These are phyloP conservation scores for Boletus reticulatus DNA, from an alignment of 768 basidiomycete genomes.

Conservation along the genomic window DNA sequence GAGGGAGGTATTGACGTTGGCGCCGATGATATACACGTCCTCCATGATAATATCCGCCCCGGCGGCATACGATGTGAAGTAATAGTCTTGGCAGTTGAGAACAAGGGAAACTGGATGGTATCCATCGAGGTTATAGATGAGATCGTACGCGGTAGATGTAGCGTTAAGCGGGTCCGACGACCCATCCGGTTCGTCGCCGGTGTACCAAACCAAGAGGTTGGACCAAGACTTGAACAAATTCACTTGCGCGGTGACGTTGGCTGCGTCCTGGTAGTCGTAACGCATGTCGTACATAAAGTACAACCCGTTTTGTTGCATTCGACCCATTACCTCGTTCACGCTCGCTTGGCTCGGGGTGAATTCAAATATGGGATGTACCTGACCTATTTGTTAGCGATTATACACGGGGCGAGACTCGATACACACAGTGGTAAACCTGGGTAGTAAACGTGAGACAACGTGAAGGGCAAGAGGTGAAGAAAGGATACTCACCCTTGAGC, in stretches of 20 bases:
- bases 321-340: conserved; percentile 48
- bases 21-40: conserved; percentile 48
- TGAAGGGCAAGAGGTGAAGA: background rate
- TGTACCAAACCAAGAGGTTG: conserved; percentile 72
- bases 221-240: conserved; percentile 61
- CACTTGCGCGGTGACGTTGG: conserved; percentile 62
- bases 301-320: conserved; percentile 59
- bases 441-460: background rate
- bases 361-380: conserved; percentile 71
- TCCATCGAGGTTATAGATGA: conserved; percentile 60
- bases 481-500: conserved; percentile 23
- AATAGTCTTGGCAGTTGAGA: conserved; percentile 64
- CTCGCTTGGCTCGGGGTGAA: conserved; percentile 54
- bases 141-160: conserved; percentile 44
- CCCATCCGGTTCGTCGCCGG: conserved; percentile 72
- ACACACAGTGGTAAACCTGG: conserved; percentile 31
- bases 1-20: conserved; percentile 62
- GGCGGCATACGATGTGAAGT: conserved; percentile 53
- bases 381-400: conserved; percentile 5
- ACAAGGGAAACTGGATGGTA: conserved; percentile 69
- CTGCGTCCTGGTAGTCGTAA: conserved; percentile 58
- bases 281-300: conserved; percentile 88
- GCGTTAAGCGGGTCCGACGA: conserved; percentile 64
- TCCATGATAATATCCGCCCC: conserved; percentile 72
- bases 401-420: background rate